Conservation (phyloP, 2,329 filamentous ascomycete genomes). For the Elsinoe australis region DNA sequence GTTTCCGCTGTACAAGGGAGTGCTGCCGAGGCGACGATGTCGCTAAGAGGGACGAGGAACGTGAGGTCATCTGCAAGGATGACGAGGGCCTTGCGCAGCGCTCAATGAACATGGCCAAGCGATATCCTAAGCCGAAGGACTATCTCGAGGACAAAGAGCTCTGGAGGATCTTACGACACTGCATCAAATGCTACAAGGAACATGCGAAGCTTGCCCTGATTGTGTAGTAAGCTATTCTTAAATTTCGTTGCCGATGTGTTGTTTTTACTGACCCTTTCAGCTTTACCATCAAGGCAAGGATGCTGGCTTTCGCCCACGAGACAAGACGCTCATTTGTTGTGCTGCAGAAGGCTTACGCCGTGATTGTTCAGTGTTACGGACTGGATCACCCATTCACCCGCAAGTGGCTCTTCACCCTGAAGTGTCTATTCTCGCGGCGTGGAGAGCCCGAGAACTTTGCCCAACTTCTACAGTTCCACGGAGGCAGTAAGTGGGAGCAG, state of each 20-base stretch:
- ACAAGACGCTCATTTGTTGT: neutral
- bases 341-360: neutral
- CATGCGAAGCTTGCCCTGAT: too few species aligned
- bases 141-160: neutral
- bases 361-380: neutral
- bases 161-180: too few species aligned
- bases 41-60: neutral
- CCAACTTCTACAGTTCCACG: too few species aligned
- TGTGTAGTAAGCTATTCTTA: too few species aligned
- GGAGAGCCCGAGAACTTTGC: too few species aligned
- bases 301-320: neutral
- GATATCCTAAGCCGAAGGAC: neutral
- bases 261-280: too few species aligned
- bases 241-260: too few species aligned
- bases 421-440: neutral
- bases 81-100: too few species aligned
- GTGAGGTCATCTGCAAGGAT: too few species aligned
- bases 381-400: neutral
- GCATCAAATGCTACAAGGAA: too few species aligned
- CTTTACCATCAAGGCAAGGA: neutral
- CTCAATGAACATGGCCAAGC: neutral
- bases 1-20: slow-evolving; percentile 12
- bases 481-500: too few species aligned
- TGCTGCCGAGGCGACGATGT: neutral
- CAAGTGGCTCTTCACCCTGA: neutral